Conservation (phyloP, 2,329 filamentous ascomycete species). For the Penicillium digitatum region DNA sequence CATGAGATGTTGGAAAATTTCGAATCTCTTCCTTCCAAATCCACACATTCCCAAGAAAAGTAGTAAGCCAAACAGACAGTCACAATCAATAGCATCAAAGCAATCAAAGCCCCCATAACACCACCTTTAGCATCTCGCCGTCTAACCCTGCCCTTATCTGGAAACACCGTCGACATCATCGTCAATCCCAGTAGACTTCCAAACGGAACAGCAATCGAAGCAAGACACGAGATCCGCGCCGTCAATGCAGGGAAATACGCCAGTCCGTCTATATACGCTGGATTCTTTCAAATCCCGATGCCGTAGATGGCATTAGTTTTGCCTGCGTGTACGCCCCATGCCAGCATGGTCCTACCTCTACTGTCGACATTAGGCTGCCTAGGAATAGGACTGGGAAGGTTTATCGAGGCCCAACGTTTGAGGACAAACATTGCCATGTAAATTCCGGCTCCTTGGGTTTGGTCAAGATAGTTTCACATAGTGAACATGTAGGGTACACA, state of each 20-base stretch:
- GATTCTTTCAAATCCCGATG: constrained; percentile 64
- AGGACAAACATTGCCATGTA: neutral
- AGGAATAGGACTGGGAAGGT: neutral
- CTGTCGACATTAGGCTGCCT: neutral
- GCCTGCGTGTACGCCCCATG: neutral
- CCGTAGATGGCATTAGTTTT: constrained; percentile 54
- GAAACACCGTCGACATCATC: constrained; percentile 1
- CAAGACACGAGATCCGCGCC: neutral
- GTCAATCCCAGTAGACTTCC: neutral
- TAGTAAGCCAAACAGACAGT: constrained; percentile 44
- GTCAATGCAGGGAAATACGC: neutral
- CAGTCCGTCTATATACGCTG: constrained; percentile 52
- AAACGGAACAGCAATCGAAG: neutral
- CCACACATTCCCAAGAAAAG: constrained; percentile 52
- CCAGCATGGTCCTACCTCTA: neutral
- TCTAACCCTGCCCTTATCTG: neutral
- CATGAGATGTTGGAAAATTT: neutral
- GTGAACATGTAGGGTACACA: rapidly evolving
- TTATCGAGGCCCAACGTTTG: neutral
- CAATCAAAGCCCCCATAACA: constrained; percentile 63
- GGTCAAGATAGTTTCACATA: neutral
- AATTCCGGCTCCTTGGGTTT: neutral
- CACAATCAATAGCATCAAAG: constrained; percentile 60
- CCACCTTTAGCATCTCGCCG: constrained; percentile 29
- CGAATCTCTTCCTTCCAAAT: constrained; percentile 28